Conservation (phyloP, 768 basidiomycete genomes). For the Termitomyces sp. region DNA sequence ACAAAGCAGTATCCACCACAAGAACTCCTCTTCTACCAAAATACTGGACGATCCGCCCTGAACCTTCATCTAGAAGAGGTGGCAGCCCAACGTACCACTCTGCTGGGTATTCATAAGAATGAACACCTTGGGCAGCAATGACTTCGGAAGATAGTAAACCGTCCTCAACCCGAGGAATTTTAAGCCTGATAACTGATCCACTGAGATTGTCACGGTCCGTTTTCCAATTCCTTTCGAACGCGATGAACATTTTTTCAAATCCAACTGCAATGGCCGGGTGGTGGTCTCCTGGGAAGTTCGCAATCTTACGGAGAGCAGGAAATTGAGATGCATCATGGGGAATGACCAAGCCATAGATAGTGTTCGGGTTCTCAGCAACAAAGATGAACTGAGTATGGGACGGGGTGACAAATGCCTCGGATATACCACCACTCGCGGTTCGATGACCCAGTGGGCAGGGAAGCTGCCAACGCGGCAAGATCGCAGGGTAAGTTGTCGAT, state of each 20-base stretch:
- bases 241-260: conserved; percentile 6
- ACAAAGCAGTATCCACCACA: conserved; percentile 4
- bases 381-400: background rate
- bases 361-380: background rate
- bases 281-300: conserved; percentile 1
- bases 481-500: background rate
- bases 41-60: background rate
- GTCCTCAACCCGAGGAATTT: background rate
- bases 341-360: background rate
- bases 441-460: background rate
- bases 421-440: conserved; percentile 3
- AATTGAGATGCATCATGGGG: background rate
- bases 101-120: conserved; percentile 5
- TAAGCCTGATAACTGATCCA: background rate
- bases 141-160: background rate
- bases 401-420: background rate
- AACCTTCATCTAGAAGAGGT: conserved; percentile 7
- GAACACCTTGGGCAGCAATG: background rate
- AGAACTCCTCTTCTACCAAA: conserved; percentile 4
- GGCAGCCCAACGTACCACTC: conserved; percentile 8
- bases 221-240: conserved; percentile 2
- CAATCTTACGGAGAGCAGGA: background rate
- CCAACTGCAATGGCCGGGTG: conserved; percentile 1
- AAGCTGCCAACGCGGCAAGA: background rate
- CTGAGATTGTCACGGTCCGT: conserved; percentile 2